Base-by-base conservation (phyloP, 345 rosid genomes). In the Luvunga scandens region DNA sequence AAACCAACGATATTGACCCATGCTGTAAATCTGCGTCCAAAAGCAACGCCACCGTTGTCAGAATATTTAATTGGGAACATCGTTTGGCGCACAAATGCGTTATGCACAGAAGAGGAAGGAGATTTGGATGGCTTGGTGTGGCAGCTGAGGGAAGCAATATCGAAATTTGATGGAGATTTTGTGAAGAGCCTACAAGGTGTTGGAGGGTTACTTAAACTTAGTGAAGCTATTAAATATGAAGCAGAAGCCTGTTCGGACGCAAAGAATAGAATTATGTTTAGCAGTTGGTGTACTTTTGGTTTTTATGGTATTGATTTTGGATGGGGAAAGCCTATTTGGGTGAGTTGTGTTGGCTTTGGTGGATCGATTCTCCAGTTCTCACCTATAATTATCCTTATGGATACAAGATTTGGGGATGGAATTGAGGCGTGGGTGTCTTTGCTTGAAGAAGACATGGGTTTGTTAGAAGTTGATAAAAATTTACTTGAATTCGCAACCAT, bases 41-140 rank as follows among this genome's bases (percentile, higher is more conserved):
- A 76, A 18, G 34, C 68, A 13, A 39, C 55, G 33, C 82, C 84
- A 5, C 84, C 77, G 4, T 75, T 84, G 42, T 78, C 87, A n/a
- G 79, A 87, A 48, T 73, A 72, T 73, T 66, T 87, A 7, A 74
- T 91, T 0, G 94, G 90, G 19, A 91, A 88, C 69, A 81, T 89
- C 21, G 72, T 87, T 25, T 84, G 83, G 83, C 9, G 6, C 9
- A 53, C 83, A 16, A 70, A 2, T 22, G 77, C 79, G 25, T 31
- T 66, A n/a, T 77, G 63, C 39, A 25, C 34, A 22, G 77, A 64
- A 3, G 45, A 19, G 55, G 77, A 77, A 21, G 31, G 77, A 42
- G 56, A 28, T 16, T 3, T 45, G 50, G 50, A 45, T 10, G 4
- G 45, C 48, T 55, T 79, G 27, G 77, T 73, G 55, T 56, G 56